phyloP scores from a whole-genome alignment of 208 protist species.

The Leishmania tarentolae region DNA sequence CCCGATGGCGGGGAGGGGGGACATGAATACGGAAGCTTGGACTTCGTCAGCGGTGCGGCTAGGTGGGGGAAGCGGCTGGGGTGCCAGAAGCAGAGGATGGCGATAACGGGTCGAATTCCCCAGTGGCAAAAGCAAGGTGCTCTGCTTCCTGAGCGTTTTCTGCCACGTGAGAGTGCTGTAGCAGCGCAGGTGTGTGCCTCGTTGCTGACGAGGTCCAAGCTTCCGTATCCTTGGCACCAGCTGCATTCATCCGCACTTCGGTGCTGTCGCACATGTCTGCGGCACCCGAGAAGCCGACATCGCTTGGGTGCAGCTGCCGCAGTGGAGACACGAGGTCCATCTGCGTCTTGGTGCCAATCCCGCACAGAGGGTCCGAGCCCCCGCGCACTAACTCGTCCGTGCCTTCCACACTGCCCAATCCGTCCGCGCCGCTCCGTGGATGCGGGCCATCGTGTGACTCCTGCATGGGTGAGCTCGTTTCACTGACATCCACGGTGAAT shows the following conservation, averaged over 20 bases:
- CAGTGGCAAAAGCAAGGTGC: neutral
- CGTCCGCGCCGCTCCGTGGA: neutral
- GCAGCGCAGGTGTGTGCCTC: neutral
- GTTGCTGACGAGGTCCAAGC: neutral
- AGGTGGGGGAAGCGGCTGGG: neutral
- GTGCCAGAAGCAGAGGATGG: neutral
- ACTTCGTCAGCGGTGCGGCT: neutral
- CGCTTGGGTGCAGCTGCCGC: neutral
- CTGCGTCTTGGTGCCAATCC: slow-evolving; percentile 5
- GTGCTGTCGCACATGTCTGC: neutral
- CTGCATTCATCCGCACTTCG: neutral
- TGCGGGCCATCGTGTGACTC: neutral
- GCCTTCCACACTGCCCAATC: neutral
- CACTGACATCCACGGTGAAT: slow-evolving; percentile 21
- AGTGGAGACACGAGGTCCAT: neutral
- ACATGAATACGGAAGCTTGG: too few species aligned
- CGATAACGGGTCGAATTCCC: neutral
- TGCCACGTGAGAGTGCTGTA: neutral
- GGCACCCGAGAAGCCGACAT: neutral
- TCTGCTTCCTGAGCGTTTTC: neutral
- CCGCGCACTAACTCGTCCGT: neutral
- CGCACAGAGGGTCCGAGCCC: slow-evolving; percentile 6
- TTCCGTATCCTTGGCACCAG: neutral
- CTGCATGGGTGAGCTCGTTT: neutral
- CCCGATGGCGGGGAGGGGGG: neutral